Evolutionary conservation across 495 filamentous ascomycete species (phyloP).

Genomic region (Clavariopsis aquatica): DNA sequence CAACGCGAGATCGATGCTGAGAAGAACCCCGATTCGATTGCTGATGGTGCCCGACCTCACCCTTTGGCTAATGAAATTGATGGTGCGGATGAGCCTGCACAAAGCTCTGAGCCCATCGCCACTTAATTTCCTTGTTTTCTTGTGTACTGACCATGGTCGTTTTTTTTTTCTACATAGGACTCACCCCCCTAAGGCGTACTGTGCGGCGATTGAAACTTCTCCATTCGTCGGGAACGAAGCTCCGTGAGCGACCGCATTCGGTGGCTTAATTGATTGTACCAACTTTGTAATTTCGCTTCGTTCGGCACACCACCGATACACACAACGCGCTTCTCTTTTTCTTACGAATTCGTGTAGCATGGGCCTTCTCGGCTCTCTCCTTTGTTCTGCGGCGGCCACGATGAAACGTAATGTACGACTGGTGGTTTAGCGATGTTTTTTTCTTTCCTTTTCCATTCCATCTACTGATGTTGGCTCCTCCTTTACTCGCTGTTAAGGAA

Average conservation of each 20-base stretch:
- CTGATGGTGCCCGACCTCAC: neutral
- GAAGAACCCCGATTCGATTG: constrained; percentile 12
- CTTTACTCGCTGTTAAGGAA: neutral
- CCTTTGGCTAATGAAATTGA: constrained; percentile 20
- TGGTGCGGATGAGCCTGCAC: constrained; percentile 26
- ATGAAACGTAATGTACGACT: constrained; percentile 23
- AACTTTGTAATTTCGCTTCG: constrained; percentile 22
- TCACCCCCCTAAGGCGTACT: constrained; percentile 32
- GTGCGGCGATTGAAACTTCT: constrained; percentile 30
- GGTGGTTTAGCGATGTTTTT: constrained; percentile 4
- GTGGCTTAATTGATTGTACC: constrained; percentile 18
- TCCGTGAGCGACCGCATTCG: constrained; percentile 17
- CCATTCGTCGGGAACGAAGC: constrained; percentile 30
- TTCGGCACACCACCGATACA: neutral
- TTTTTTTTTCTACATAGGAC: constrained; percentile 23
- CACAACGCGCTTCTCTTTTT: constrained; percentile 13
- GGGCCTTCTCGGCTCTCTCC: neutral
- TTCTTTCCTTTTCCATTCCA: neutral
- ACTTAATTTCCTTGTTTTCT: constrained; percentile 8
- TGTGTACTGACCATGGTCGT: constrained; percentile 12
- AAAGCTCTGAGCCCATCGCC: constrained; percentile 25
- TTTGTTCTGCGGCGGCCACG: constrained; percentile 17
- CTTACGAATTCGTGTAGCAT: constrained; percentile 4
- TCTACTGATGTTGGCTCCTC: neutral
- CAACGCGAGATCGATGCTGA: constrained; percentile 30